These are phyloP conservation scores for Eucalyptus microcorys DNA, from an alignment of 345 rosid genomes.

Conservation along the genomic window DNA sequence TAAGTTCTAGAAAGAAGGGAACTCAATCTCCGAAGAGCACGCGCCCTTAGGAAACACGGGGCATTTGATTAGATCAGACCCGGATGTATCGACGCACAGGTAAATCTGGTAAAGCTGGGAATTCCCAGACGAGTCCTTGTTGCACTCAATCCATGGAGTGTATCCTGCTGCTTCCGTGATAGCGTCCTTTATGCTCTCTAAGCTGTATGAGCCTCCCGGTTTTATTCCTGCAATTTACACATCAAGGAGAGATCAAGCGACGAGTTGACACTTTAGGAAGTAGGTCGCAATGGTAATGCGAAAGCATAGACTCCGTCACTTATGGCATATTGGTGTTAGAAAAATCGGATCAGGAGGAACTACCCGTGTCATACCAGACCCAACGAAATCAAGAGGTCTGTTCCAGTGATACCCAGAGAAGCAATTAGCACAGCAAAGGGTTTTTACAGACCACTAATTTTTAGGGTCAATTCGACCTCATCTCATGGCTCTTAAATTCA, in stretches of 20 bases:
- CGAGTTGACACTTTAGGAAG: neutral
- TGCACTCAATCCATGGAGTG: conserved; percentile 76
- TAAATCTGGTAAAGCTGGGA: conserved; percentile 82
- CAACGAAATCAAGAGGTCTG: neutral
- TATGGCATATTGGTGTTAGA: neutral
- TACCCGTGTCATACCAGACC: neutral
- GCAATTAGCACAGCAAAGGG: neutral
- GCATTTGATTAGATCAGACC: conserved; percentile 48
- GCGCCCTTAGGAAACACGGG: conserved; percentile 57
- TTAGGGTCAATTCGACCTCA: neutral
- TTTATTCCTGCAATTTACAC: conserved; percentile 31
- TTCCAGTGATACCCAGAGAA: neutral
- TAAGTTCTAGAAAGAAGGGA: conserved; percentile 49
- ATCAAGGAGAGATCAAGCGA: neutral
- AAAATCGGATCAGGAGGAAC: neutral
- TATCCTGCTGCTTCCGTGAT: conserved; percentile 37
- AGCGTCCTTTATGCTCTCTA: conserved; percentile 46
- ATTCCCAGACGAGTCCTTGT: conserved; percentile 41
- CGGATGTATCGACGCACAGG: conserved; percentile 69
- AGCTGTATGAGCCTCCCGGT: conserved; percentile 49
- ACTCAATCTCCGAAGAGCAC: conserved; percentile 52
- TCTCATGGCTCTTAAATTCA: neutral
- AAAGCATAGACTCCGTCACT: neutral
- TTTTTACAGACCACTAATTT: neutral
- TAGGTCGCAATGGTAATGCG: neutral